Conservation (phyloP, 176 grass and related monocot genomes). For the Oropetium thomaeum region DNA sequence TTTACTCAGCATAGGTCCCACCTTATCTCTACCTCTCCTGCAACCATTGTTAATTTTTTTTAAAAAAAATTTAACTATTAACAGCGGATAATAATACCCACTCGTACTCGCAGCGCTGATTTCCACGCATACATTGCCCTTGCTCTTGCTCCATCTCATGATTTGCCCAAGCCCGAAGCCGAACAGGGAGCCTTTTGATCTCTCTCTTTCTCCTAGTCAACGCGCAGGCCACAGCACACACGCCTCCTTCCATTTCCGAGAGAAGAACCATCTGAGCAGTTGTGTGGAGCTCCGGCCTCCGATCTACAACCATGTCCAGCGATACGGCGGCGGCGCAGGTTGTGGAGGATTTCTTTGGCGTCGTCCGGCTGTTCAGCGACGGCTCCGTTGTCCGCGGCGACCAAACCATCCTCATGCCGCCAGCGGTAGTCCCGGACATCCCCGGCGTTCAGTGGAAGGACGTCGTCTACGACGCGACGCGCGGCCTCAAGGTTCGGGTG, state of each 20-base stretch:
- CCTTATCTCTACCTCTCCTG: too few relatives aligned
- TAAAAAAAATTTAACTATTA: too few relatives aligned
- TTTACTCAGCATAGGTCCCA: too few relatives aligned
- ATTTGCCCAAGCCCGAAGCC: too few relatives aligned
- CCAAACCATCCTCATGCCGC: not conserved
- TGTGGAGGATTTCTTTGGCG: constrained; percentile 28
- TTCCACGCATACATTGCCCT: too few relatives aligned
- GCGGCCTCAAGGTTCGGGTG: not conserved
- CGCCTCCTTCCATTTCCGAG: not conserved
- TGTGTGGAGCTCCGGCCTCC: not conserved
- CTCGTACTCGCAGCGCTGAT: too few relatives aligned
- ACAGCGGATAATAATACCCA: too few relatives aligned
- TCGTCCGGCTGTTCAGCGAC: constrained; percentile 27
- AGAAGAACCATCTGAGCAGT: not conserved
- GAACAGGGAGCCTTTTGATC: too few relatives aligned
- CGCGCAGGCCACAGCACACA: too few relatives aligned
- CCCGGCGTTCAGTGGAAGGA: constrained; percentile 36
- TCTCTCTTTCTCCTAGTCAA: not conserved
- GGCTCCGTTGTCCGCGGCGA: constrained; percentile 31
- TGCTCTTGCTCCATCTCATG: too few relatives aligned
- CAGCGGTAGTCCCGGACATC: not conserved
- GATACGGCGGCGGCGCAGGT: not conserved
- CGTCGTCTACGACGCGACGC: not conserved
- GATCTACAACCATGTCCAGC: not conserved
- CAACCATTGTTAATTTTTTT: too few relatives aligned